Base-by-base conservation (phyloP, 2,329 filamentous ascomycete genomes). In the Phialocephala subalpina region DNA sequence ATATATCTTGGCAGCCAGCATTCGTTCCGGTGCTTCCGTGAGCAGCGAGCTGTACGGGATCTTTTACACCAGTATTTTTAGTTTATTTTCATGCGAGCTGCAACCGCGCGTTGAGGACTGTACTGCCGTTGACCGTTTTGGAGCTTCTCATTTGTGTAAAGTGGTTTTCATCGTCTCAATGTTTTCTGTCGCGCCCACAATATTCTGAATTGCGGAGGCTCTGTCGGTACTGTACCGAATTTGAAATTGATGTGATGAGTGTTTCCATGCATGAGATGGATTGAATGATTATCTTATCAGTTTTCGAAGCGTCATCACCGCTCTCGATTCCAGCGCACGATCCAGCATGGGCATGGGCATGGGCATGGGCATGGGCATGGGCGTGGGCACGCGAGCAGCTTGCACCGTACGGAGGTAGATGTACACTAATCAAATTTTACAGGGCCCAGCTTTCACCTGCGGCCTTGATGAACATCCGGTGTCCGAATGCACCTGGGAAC, bases 171-270 rank as follows among this genome's bases (percentile, higher is more conserved):
- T 9, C 29, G 9, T 4, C 29, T 33, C 29, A 7, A 49, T 22
- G 45, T 25, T 22, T n/a, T 49, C n/a, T 49, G n/a, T 49, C 45
- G 1, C 22, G 20, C n/a, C 11, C 12, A n/a, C 4, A 8, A 14
- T 1, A 11, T n/a, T 49, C 20, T 49, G 45, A n/a, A n/a, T n/a
- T n/a, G n/a, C n/a, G n/a, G n/a, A 25, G 3, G 4, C 14, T 18
- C 11, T n/a, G 20, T 49, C 45, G n/a, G 18, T 18, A 53, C 49
- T 12, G 18, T 18, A 53, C 49, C 25, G 49, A 53, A 25, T 18
- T 2, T 53, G 49, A n/a, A 5, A 49, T 49, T 49, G 45, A 49
- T 49, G 40, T 49, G 45, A 49, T 49, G 40, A 42, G 40, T n/a
- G n/a, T 49, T 20, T 49, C 11, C 18, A 22, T 53, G 22, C 2